Evolutionary conservation across 495 filamentous ascomycete genomes (phyloP), one percentile per base, ranked within the genome.

Genomic region (Parathielavia hyrcaniae): DNA sequence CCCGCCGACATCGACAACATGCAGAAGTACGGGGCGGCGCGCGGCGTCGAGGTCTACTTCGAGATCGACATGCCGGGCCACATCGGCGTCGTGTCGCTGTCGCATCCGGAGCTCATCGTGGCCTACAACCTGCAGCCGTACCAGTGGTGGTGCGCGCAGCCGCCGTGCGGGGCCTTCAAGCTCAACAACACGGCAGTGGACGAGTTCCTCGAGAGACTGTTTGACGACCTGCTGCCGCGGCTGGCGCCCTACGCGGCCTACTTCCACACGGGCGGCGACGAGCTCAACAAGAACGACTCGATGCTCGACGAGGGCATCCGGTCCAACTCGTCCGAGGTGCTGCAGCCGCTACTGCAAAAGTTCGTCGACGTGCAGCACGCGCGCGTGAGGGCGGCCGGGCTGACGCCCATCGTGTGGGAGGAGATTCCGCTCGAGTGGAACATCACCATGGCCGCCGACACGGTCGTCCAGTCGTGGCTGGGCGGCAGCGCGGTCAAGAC

Each of bases 61-160:
- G 89, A 92, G 70, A 87, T 88, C 57, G 89, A 93, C 63, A 86
- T 86, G 78, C 89, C 89, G 8, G 89, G 89, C 26, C 89, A 93
- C 69, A 89, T 88, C 12, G 79, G 83, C 1, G 65, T 79, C 17
- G 84, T 88, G 44, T 75, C 74, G 32, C 73, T 77, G 44, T 75
- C 83, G 8, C 80, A 88, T 64, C 89, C 89, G 4, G 84, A 90
- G 0, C 75, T 93, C 5, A 85, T 91, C 57, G 77, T 86, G 3
- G 89, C 86, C 4, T 85, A 80, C 69, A 81, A 90, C 61, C 76
- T 77, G 8, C 73, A 81, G 50, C 87, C 88, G 4, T 91, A 87
- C 80, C 58, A 74, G 38, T 79, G 67, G 46, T 91, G 85, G 67
- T 84, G 83, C 60, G 80, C 79, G 1, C 84, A 93, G 67, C 89